These are phyloP conservation scores for Diaporthe capsici DNA, from an alignment of 2,329 filamentous ascomycete genomes.

Conservation along the genomic window DNA sequence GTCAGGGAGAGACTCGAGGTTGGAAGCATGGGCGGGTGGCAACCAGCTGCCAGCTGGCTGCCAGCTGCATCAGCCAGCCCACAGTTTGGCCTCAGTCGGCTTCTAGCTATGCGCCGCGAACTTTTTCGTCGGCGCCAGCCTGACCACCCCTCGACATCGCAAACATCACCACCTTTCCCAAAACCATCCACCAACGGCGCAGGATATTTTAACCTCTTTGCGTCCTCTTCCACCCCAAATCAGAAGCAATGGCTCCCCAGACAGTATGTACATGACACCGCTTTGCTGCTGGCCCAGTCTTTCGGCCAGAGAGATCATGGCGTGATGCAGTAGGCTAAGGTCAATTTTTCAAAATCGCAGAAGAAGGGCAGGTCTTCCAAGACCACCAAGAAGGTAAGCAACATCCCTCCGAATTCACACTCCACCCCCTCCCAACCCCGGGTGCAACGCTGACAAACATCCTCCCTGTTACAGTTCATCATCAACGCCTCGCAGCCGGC, in stretches of 20 bases:
- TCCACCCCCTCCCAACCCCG: background rate
- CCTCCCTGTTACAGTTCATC: slow-evolving; percentile 77
- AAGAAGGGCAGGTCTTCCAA: slow-evolving; percentile 79
- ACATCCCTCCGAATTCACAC: slow-evolving; percentile 24
- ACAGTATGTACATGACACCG: slow-evolving; percentile 88
- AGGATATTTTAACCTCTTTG: slow-evolving; percentile 84
- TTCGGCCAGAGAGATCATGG: slow-evolving; percentile 62
- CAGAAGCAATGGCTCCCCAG: slow-evolving; percentile 82
- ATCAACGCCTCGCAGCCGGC: slow-evolving; percentile 99
- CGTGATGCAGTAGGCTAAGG: slow-evolving; percentile 97
- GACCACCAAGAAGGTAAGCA: slow-evolving; percentile 85
- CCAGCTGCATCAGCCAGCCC: slow-evolving; percentile 23
- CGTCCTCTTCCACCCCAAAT: slow-evolving; percentile 58
- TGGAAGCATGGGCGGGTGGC: background rate
- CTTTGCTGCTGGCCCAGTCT: slow-evolving; percentile 92
- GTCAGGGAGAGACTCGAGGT: background rate
- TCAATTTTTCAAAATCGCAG: slow-evolving; percentile 66
- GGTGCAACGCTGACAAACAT: slow-evolving; percentile 15
- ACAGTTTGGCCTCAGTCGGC: slow-evolving; percentile 29
- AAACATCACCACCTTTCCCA: slow-evolving; percentile 32
- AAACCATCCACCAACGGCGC: slow-evolving; percentile 66
- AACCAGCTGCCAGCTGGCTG: background rate
- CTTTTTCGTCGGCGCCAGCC: slow-evolving; percentile 35
- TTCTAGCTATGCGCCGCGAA: slow-evolving; percentile 9
- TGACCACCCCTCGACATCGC: slow-evolving; percentile 22